A percentile compares a stretch with the other conserved stretches of the same genome.
phyloP scores from a whole-genome alignment of 192 early-diverging fungal species.

The Entophlyctis luteolus region DNA sequence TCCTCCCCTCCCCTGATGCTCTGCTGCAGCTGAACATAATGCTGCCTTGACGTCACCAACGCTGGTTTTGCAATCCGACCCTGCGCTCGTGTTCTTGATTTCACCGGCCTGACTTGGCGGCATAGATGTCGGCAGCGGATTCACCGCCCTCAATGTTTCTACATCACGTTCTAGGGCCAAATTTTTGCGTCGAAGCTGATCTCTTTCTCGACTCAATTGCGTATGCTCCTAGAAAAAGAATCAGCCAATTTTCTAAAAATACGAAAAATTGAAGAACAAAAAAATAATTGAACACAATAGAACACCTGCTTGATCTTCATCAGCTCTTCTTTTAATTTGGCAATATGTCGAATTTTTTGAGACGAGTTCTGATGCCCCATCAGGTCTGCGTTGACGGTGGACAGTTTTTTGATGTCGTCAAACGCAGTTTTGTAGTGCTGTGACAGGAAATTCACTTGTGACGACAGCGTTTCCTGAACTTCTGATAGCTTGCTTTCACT shows the following conservation, averaged over 20 bases:
- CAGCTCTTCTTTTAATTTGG: constrained; percentile 43
- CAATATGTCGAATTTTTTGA: constrained; percentile 49
- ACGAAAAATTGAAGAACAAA: neutral
- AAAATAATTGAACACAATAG: neutral
- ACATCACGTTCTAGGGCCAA: constrained; percentile 15
- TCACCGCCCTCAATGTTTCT: constrained; percentile 12
- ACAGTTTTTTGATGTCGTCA: constrained; percentile 37
- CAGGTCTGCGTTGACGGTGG: constrained; percentile 41
- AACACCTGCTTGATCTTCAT: constrained; percentile 39
- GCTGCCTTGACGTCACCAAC: no score
- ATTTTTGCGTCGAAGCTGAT: constrained; percentile 3
- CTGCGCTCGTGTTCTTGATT: no score
- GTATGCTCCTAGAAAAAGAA: constrained; percentile 13
- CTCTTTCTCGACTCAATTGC: constrained; percentile 2
- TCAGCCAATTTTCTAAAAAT: neutral
- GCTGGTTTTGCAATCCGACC: no score
- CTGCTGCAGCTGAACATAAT: no score
- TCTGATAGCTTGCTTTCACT: neutral
- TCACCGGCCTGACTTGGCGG: no score
- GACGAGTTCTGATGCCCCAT: constrained; percentile 45
- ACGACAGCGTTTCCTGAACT: constrained; percentile 2
- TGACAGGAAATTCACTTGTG: constrained; percentile 1
- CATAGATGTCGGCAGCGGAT: neutral
- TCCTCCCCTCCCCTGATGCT: no score
- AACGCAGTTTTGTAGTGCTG: constrained; percentile 16